A percentile compares a stretch with the other conserved stretches of the same genome.
phyloP scores from a whole-genome alignment of 2,329 filamentous ascomycete genomes.

The Lecanoromycetidae sp. region DNA sequence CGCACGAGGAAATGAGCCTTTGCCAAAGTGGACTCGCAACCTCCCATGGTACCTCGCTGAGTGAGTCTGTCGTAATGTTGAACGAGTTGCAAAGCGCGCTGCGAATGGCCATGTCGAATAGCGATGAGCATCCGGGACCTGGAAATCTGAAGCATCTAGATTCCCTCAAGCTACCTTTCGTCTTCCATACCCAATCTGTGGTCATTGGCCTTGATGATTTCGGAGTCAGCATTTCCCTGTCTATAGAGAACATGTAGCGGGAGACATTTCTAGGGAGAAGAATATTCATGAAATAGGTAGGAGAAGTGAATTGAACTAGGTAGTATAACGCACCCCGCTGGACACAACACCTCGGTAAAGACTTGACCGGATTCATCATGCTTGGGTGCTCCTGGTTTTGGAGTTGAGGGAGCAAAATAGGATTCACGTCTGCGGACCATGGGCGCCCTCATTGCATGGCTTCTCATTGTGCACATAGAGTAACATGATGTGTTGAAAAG shows the following conservation, averaged over 20 bases:
- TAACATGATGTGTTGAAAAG: too few species aligned
- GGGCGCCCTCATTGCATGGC: too few species aligned
- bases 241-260: too few species aligned
- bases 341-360: conserved; percentile 13
- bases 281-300: too few species aligned
- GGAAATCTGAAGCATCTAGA: not conserved
- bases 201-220: conserved; percentile 14
- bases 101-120: conserved; percentile 15
- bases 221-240: too few species aligned
- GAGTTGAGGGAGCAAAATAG: not conserved
- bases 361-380: conserved; percentile 16
- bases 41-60: conserved; percentile 10
- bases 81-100: conserved; percentile 3
- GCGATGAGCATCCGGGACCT: conserved; percentile 13
- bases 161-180: conserved; percentile 2
- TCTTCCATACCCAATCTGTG: conserved; percentile 17
- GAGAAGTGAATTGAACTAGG: too few species aligned
- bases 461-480: too few species aligned
- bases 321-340: too few species aligned
- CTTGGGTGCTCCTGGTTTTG: not conserved
- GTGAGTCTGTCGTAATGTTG: conserved; percentile 8
- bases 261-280: too few species aligned
- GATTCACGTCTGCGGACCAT: not conserved
- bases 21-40: conserved; percentile 10
- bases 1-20: conserved; percentile 6